phyloP scores from a whole-genome alignment of 306 rosid genomes.

The Vigna trinervia region DNA sequence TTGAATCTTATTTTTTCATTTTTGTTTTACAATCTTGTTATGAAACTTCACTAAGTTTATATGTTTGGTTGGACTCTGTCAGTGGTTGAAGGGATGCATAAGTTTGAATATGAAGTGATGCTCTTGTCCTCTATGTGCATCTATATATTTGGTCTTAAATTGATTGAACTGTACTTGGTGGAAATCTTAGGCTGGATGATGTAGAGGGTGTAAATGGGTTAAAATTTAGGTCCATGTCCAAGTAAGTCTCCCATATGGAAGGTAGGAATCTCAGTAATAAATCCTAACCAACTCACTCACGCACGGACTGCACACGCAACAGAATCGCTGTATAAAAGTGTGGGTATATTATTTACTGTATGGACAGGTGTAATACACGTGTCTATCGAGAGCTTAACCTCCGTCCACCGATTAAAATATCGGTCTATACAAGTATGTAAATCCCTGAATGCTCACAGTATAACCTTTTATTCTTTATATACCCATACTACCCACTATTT shows the following conservation, averaged over 20 bases:
- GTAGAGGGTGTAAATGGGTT: not conserved
- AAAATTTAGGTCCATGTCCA: not conserved
- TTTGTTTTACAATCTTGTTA: constrained; percentile 9
- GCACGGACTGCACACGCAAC: too few species aligned
- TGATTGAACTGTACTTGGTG: not conserved
- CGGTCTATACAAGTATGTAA: too few species aligned
- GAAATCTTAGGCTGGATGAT: not conserved
- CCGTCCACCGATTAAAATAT: too few species aligned
- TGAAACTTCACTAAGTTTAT: constrained; percentile 29
- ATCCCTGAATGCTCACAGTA: too few species aligned
- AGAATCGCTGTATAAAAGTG: too few species aligned
- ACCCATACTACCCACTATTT: too few species aligned
- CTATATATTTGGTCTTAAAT: not conserved
- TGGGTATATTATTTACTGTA: too few species aligned
- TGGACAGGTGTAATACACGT: too few species aligned
- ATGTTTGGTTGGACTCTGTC: constrained; percentile 29
- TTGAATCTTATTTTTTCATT: constrained; percentile 35
- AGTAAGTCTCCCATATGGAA: not conserved
- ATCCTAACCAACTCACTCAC: too few species aligned
- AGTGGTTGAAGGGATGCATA: constrained; percentile 40
- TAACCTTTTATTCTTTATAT: too few species aligned
- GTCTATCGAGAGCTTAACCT: too few species aligned
- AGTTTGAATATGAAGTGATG: constrained; percentile 31
- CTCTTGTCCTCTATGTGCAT: constrained; percentile 34
- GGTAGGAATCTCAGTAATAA: not conserved